Percentiles rank a stretch among this genome's conserved stretches.
These are phyloP conservation scores for Pestalotiopsis fici DNA, from an alignment of 2,329 filamentous ascomycete species.

Conservation along the genomic window DNA sequence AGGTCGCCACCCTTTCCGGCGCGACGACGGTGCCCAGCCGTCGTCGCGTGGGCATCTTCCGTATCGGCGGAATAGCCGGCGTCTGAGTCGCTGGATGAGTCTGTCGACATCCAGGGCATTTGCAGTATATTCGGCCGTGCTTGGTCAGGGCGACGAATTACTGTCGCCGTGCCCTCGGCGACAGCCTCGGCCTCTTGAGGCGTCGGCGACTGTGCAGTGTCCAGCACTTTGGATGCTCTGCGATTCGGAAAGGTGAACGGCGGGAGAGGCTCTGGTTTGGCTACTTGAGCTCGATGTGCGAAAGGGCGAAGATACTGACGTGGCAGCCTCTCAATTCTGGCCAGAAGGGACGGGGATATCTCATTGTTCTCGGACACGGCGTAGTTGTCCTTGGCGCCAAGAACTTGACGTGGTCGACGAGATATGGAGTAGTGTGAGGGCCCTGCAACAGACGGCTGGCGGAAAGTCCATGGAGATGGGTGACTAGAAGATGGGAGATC, in stretches of 20 bases:
- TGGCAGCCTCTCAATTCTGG: too few species aligned
- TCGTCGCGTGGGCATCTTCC: too few species aligned
- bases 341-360: background rate
- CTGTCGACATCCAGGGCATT: background rate
- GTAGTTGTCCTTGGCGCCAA: background rate
- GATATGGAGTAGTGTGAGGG: background rate
- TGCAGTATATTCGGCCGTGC: slow-evolving; percentile 11
- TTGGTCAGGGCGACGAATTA: slow-evolving; percentile 14
- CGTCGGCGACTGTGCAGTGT: background rate
- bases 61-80: background rate
- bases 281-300: too few species aligned
- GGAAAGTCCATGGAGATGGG: too few species aligned
- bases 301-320: too few species aligned
- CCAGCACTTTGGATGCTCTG: too few species aligned
- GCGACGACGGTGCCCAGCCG: too few species aligned
- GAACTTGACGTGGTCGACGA: background rate
- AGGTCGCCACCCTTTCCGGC: background rate
- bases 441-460: background rate
- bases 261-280: too few species aligned
- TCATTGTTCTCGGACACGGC: background rate
- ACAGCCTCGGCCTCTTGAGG: slow-evolving; percentile 8
- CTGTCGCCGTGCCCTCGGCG: slow-evolving; percentile 8
- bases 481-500: background rate
- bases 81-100: background rate
- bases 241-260: too few species aligned